phyloP scores from a whole-genome alignment of 2,329 filamentous ascomycete genomes.

The Periconia sp. region DNA sequence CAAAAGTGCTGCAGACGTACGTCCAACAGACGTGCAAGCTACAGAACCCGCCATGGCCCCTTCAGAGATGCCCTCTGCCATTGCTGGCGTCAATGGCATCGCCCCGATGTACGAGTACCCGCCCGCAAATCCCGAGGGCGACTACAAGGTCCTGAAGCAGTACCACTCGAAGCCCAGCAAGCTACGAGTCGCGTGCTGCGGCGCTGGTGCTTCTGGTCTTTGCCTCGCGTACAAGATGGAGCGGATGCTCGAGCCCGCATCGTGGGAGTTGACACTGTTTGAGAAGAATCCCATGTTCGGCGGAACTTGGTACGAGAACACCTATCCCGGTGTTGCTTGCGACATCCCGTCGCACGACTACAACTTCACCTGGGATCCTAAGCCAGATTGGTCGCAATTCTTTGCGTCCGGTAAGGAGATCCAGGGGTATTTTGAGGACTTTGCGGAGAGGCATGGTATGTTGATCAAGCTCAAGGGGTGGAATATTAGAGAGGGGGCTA shows the following conservation, averaged over 20 bases:
- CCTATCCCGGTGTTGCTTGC: slow-evolving; percentile 41
- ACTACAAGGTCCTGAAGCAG: slow-evolving; percentile 38
- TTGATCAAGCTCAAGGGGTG: no score
- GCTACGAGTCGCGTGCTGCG: slow-evolving; percentile 35
- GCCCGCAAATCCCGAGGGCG: slow-evolving; percentile 34
- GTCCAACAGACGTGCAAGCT: background rate
- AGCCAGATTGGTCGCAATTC: slow-evolving; percentile 61
- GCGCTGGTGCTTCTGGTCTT: slow-evolving; percentile 38
- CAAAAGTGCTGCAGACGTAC: background rate
- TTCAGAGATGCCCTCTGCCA: slow-evolving; percentile 33
- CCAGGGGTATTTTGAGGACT: slow-evolving; percentile 55
- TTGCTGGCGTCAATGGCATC: slow-evolving; percentile 37
- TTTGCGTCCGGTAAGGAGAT: slow-evolving; percentile 58
- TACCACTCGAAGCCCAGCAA: slow-evolving; percentile 42
- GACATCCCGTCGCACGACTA: slow-evolving; percentile 60
- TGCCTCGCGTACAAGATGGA: slow-evolving; percentile 44
- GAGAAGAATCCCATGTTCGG: slow-evolving; percentile 40
- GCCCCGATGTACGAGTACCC: slow-evolving; percentile 36
- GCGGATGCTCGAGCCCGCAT: slow-evolving; percentile 34
- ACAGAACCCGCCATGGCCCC: slow-evolving; percentile 28
- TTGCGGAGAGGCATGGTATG: slow-evolving; percentile 67
- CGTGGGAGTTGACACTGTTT: slow-evolving; percentile 37
- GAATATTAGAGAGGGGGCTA: slow-evolving; percentile 20
- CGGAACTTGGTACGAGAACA: slow-evolving; percentile 44
- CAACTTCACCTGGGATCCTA: slow-evolving; percentile 67